phyloP scores from a whole-genome alignment of 306 rosid species.

The Quercus agrifolia region DNA sequence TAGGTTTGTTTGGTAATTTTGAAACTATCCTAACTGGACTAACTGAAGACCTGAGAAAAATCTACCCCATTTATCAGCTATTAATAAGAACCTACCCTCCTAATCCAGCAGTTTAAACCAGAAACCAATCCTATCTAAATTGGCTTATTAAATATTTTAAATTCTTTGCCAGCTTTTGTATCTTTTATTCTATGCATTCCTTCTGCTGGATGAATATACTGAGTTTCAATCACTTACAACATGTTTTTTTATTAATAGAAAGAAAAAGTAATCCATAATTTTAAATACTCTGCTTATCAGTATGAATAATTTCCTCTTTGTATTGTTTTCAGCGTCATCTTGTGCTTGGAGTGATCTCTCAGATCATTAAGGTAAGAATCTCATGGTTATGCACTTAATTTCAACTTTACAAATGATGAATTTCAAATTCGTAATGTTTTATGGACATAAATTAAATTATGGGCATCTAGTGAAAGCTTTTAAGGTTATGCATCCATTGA shows the following conservation, averaged over 20 bases:
- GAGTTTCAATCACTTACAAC: no score
- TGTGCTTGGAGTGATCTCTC: slow-evolving; percentile 92
- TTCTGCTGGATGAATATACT: neutral
- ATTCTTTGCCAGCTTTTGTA: no score
- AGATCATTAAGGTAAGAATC: slow-evolving; percentile 80
- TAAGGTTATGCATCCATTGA: neutral
- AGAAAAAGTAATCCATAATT: neutral
- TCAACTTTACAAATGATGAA: neutral
- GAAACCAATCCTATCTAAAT: no score
- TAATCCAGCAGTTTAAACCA: neutral
- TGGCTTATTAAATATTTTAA: no score
- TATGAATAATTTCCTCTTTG: neutral
- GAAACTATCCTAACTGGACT: neutral
- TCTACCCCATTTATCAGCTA: neutral
- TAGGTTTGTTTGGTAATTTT: neutral
- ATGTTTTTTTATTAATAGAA: no score
- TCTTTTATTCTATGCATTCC: neutral
- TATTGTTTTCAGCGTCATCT: slow-evolving; percentile 86
- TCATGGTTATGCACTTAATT: neutral
- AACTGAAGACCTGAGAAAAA: neutral
- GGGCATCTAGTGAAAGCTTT: slow-evolving; percentile 2
- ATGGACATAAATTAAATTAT: neutral
- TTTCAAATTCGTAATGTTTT: neutral
- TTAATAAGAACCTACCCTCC: neutral
- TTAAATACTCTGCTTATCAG: neutral